A percentile compares a stretch with the other conserved stretches of the same genome.
These are phyloP conservation scores for Aspergillus pseudoviridinutans DNA, from an alignment of 2,329 filamentous ascomycete genomes.

Conservation along the genomic window DNA sequence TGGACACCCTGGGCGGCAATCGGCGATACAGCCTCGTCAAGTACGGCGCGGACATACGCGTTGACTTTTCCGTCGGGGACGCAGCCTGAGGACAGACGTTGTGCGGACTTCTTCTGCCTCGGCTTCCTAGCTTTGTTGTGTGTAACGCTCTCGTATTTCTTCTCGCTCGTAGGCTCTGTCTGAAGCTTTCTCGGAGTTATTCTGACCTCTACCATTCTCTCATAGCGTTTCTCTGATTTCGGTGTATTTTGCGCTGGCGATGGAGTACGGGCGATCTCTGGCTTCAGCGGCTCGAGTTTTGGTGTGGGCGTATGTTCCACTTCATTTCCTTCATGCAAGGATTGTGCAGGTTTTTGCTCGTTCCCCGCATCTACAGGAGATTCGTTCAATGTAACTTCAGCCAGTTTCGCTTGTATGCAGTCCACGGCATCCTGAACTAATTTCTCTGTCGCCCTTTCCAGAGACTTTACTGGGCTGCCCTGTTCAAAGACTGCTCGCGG, in stretches of 20 bases:
- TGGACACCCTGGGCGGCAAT: conserved; percentile 35
- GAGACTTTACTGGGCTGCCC: conserved; percentile 20
- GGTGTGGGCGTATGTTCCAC: not conserved
- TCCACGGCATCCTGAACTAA: conserved; percentile 16
- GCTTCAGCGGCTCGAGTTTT: not conserved
- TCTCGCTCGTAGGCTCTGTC: not conserved
- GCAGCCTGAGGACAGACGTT: conserved; percentile 29
- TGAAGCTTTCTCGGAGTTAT: conserved; percentile 11
- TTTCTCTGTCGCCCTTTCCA: conserved; percentile 3
- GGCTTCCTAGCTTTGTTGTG: conserved; percentile 7
- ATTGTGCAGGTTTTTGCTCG: not conserved
- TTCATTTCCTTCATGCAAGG: not conserved
- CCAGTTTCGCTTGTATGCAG: conserved; percentile 23
- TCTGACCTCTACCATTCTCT: conserved; percentile 28
- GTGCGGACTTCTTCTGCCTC: conserved; percentile 17
- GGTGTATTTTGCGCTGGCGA: conserved; percentile 1
- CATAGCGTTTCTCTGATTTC: conserved; percentile 8
- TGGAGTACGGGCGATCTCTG: conserved; percentile 2
- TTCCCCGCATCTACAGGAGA: conserved; percentile 1
- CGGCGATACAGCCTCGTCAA: conserved; percentile 35
- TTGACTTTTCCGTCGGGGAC: conserved; percentile 31
- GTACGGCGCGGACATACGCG: conserved; percentile 34
- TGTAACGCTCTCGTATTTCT: not conserved
- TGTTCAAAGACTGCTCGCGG: conserved; percentile 35
- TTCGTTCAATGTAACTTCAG: conserved; percentile 24